Base-by-base conservation (phyloP, 2,329 filamentous ascomycete species). In the Rhynchosporium secalis region DNA sequence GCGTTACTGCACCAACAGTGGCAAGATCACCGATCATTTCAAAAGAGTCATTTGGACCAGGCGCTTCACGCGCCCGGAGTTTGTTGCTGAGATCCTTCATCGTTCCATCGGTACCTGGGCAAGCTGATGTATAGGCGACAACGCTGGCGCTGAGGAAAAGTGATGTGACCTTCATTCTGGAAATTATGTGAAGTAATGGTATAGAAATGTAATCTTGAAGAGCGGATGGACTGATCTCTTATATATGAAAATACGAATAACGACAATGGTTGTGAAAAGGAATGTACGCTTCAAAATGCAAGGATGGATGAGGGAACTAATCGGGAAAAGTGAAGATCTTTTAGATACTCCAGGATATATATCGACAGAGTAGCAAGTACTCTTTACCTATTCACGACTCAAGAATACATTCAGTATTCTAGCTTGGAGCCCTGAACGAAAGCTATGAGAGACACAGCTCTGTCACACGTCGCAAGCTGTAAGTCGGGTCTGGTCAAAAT, bases 1-100 rank as follows among this genome's bases (percentile, higher is more conserved):
- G n/a, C 3, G 56, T 66, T 2, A 51, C 63, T 12, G 46, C 59
- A 29, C 61, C 59, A 0, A 52, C 40, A 7, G 62, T 63, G 13
- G 56, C 58, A 31, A 86, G 56, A 82, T 91, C 29, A 91, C 90
- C 6, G 96, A 91, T 77, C 90, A 96, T 71, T 85, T 98, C 46
- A 79, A 91, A 67, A 86, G 89, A 68, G 83, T 85, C 69, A 86
- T 54, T 54, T 8, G 49, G 33, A 28, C 49, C 49, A 26, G 48
- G 48, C 4, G 12, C 29, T 40, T 40, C 33, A 26, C 49, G 33
- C 38, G 49, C 28, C 15, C 2, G 12, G 29, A 60, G 58, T 38
- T 45, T 54, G 48, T 6, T 47, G 13, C 54, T 40, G 41, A 60
- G 58, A n/a, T 60, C 58, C 41, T 20, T 47, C 58, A 60, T 54